Percentiles rank a stretch among this genome's conserved stretches.
These are phyloP conservation scores for Buddleja alternifolia DNA, from an alignment of 257 asterid genomes.

Conservation along the genomic window DNA sequence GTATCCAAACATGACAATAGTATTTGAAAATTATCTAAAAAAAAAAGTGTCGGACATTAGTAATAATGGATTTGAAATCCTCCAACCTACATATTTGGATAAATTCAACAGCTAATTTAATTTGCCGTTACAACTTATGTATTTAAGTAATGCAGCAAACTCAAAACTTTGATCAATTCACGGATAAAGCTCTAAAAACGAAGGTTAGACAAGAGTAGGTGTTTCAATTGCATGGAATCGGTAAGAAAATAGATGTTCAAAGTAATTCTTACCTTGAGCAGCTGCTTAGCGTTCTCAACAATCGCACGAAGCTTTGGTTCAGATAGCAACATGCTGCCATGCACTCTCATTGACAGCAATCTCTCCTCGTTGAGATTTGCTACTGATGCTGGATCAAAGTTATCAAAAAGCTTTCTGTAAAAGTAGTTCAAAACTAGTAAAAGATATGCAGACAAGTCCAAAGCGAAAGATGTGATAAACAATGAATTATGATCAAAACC, in stretches of 20 bases:
- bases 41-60: too few relatives aligned
- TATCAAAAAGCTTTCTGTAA: slow-evolving; percentile 64
- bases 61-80: too few relatives aligned
- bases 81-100: background rate
- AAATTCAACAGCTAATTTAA: background rate
- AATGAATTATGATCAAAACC: slow-evolving; percentile 43
- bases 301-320: slow-evolving; percentile 80
- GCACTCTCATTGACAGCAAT: slow-evolving; percentile 45
- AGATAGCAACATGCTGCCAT: slow-evolving; percentile 59
- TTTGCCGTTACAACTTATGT: too few relatives aligned
- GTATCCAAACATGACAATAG: too few relatives aligned
- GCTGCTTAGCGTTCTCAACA: slow-evolving; percentile 69
- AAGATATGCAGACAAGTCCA: background rate
- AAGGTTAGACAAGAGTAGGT: too few relatives aligned
- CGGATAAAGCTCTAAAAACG: too few relatives aligned
- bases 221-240: too few relatives aligned
- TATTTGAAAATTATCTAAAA: too few relatives aligned
- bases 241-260: background rate
- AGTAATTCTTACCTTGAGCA: slow-evolving; percentile 57
- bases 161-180: too few relatives aligned
- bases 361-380: slow-evolving; percentile 62
- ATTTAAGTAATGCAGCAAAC: too few relatives aligned
- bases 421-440: slow-evolving; percentile 12
- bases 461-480: slow-evolving; percentile 6
- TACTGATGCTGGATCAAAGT: slow-evolving; percentile 64